Evolutionary conservation across 345 rosid genomes (phyloP), one percentile per base, ranked within the genome.

Genomic region (Gossypium arboreum): DNA sequence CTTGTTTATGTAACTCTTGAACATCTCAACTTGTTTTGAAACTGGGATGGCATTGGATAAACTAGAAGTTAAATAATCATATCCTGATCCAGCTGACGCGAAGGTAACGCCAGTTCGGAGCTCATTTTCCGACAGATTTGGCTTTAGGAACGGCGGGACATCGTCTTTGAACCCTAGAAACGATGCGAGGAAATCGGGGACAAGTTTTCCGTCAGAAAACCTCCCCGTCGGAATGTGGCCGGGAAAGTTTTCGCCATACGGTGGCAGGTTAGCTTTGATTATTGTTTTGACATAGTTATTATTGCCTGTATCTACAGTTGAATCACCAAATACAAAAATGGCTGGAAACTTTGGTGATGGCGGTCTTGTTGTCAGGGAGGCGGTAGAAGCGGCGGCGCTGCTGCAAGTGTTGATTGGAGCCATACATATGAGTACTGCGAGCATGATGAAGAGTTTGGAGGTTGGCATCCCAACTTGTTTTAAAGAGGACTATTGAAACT

Each of bases 21-120:
- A 79, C 68, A 80, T 66, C 16, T 77, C 79, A 1, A 85, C 66
- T 64, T 93, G 97, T 64, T 81, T 72, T 8, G 78, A 78, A 1
- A 89, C 17, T 0, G 91, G 80, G 20, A 88, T 59, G 17, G 71
- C 83, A 1, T 68, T 41, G 0, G 85, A 12, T 2, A 12, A 24
- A 2, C 10, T 18, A 0, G 78, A 52, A 4, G 85, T 84, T n/a
- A 80, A 52, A 3, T 84, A 81, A 58, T 89, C 90, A 2, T 59
- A 81, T 8, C 90, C 92, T 1, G 87, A 78, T 1, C 85, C 84
- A 0, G 83, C 83, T 0, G 89, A 84, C 6, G 87, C 90, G n/a
- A 86, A 81, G 56, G 78, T 73, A 10, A 85, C 93, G 1, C 90
- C 86, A 0, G 82, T 82, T 20, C 8, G 25, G 18, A 83, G 54